Conservation (phyloP, 177 flowering plant genomes). For the Vitis hybrid region DNA sequence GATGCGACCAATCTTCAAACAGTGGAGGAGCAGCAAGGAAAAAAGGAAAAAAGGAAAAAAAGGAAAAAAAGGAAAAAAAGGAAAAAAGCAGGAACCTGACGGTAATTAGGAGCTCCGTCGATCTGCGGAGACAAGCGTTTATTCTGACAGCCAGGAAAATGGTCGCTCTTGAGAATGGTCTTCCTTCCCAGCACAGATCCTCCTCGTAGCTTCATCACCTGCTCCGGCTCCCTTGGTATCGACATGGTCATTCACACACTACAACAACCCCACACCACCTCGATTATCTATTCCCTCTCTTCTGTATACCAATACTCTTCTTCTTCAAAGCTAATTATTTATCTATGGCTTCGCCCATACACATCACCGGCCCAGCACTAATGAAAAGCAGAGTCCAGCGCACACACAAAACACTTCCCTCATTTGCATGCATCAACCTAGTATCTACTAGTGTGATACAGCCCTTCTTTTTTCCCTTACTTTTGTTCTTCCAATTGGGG, state of each 20-base stretch:
- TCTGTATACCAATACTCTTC: background rate
- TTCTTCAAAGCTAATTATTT: background rate
- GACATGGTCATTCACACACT: constrained; percentile 40
- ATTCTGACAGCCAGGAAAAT: constrained; percentile 94
- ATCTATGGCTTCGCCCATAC: too few species aligned
- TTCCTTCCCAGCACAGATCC: constrained; percentile 92
- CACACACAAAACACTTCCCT: too few species aligned
- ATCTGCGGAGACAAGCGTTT: constrained; percentile 82
- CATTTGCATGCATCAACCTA: too few species aligned
- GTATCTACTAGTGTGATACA: background rate
- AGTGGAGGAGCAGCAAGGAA: background rate
- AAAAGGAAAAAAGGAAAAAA: background rate
- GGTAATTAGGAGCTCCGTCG: constrained; percentile 91
- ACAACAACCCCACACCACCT: too few species aligned
- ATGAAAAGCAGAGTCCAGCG: too few species aligned
- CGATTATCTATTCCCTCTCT: background rate
- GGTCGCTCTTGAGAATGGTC: constrained; percentile 93
- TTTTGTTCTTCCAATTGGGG: background rate
- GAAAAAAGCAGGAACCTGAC: constrained; percentile 44
- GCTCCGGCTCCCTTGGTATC: constrained; percentile 71
- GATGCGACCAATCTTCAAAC: background rate
- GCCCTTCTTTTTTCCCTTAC: background rate
- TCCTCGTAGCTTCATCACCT: constrained; percentile 82
- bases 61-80: background rate
- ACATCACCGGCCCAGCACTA: too few species aligned